Evolutionary conservation across 768 basidiomycete genomes (phyloP).

Genomic region (Asterophora parasitica): DNA sequence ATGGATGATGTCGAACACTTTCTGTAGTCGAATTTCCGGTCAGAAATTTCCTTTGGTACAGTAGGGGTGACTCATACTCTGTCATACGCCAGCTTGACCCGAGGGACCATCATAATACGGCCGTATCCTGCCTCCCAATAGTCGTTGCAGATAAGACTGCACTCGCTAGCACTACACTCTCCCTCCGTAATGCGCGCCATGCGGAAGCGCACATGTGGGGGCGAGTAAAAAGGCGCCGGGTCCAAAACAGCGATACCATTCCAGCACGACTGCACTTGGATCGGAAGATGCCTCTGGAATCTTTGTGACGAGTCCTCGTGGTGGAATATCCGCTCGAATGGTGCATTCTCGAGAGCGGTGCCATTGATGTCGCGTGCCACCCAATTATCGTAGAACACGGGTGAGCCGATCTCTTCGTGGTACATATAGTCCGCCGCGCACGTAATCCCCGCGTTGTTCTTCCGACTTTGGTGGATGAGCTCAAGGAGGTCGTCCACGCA

Average conservation of each 20-base stretch:
- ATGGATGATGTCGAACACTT: constrained; percentile 94
- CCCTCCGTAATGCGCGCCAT: constrained; percentile 88
- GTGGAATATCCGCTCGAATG: constrained; percentile 93
- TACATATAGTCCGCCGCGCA: constrained; percentile 99
- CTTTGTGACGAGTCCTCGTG: constrained; percentile 68
- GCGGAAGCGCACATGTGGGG: constrained; percentile 88
- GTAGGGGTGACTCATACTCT: constrained; percentile 43
- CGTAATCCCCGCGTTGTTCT: constrained; percentile 96
- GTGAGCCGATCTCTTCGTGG: constrained; percentile 88
- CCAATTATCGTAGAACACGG: constrained; percentile 99
- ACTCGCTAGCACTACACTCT: constrained; percentile 95
- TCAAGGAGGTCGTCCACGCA: constrained; percentile 98
- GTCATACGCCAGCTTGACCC: constrained; percentile 96
- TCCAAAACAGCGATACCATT: constrained; percentile 96
- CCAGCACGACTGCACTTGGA: constrained; percentile 98
- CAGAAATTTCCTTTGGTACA: not conserved
- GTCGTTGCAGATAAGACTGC: constrained; percentile 96
- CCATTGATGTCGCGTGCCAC: constrained; percentile 98
- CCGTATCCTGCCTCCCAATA: constrained; percentile 97
- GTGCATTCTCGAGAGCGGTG: constrained; percentile 95
- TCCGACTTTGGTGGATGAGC: constrained; percentile 91
- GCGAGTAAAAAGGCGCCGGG: constrained; percentile 90
- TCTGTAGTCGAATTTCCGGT: constrained; percentile 37
- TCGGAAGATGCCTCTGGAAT: constrained; percentile 88
- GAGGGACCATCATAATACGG: constrained; percentile 94